Percentiles rank a stretch among this genome's conserved stretches.
phyloP scores from a whole-genome alignment of 1,139 yeast species.

The Pichia sp. region DNA sequence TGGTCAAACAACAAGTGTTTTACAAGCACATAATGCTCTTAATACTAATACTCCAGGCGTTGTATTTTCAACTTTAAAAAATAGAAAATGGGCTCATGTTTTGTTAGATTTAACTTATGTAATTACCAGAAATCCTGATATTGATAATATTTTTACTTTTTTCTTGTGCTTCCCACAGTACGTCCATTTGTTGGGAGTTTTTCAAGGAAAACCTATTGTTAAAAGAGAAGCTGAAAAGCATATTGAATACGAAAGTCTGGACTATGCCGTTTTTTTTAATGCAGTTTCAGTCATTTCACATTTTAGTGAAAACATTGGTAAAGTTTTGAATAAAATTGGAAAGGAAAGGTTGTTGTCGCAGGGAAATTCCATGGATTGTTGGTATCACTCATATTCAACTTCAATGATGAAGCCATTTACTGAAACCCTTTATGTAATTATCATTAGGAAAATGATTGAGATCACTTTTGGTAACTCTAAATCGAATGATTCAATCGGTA shows the following conservation, averaged over 20 bases:
- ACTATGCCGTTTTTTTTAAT: constrained; percentile 76
- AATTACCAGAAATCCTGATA: constrained; percentile 58
- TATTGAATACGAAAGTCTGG: constrained; percentile 85
- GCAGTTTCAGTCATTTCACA: constrained; percentile 66
- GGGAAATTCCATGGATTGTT: constrained; percentile 18
- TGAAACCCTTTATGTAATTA: constrained; percentile 16
- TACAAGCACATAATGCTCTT: constrained; percentile 28
- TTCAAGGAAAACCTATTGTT: constrained; percentile 76
- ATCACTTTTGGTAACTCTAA: constrained; percentile 6
- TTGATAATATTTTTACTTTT: constrained; percentile 19
- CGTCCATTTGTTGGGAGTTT: constrained; percentile 59
- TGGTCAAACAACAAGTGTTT: constrained; percentile 46
- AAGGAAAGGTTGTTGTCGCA: constrained; percentile 14
- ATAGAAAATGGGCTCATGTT: constrained; percentile 77
- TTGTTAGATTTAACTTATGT: constrained; percentile 80
- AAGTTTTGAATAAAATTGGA: constrained; percentile 35
- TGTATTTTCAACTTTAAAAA: constrained; percentile 50
- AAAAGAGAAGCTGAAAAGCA: constrained; percentile 74
- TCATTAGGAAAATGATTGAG: constrained; percentile 16
- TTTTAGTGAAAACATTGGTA: constrained; percentile 53
- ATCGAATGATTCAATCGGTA: background rate
- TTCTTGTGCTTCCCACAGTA: constrained; percentile 41
- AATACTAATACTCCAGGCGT: constrained; percentile 35
- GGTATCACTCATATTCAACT: constrained; percentile 17
- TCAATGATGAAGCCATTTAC: constrained; percentile 17